Evolutionary conservation across 768 basidiomycete species (phyloP), one percentile per base, ranked within the genome.

Genomic region (Coprinellus aureogranulatus): DNA sequence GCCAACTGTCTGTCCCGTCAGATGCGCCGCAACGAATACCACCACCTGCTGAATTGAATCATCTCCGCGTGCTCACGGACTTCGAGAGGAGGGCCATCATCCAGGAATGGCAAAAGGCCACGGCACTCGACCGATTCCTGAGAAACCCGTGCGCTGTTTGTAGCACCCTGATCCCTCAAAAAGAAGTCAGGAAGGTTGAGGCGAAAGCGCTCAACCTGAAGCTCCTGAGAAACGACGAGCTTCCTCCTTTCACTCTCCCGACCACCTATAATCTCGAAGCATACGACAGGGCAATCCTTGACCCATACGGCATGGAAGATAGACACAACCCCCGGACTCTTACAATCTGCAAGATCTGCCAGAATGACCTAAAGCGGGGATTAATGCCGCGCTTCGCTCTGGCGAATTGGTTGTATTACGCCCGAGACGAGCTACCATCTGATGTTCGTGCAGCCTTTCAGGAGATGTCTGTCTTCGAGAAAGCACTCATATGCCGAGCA

Each of bases 401-500:
- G 22, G 28, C 42, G 4, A 57, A 57, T 27, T 57, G 55, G 55
- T 34, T 57, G 12, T 57, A 57, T 22, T 57, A 57, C 34, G 55
- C 28, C 14, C 27, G 22, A 6, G 55, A 57, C 3, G 1, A 12
- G 8, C 26, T 57, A 12, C 55, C 55, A 3, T 27, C 10, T 2
- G 46, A 48, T 3, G 39, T 57, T 1, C 3, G 18, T 3, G n/a
- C 2, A 34, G 45, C 8, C 2, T 57, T 57, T n/a, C 18, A 49
- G 5, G 37, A 34, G 27, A 10, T 27, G 14, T 10, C 42, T 26
- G 18, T 49, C 5, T 57, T 57, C 30, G 55, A 57, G 34, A 44
- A 41, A 16, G 46, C 39, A 6, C 14, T 57, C 27, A 37, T 49
- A 2, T 31, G 41, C 23, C 16, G 55, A 23, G 55, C 34, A 2